These are phyloP conservation scores for Sorghum bicolor DNA, from an alignment of 176 grass and related monocot species.

Conservation along the genomic window Sorghum_bicolor_NCBIv3 NC_012872.2:1989501-1990000, in stretches of 20 bases:
- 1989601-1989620: conserved; percentile 20
- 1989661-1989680: background rate
- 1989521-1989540: conserved; percentile 49
- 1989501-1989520: conserved; percentile 7
- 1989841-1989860: conserved; percentile 51
- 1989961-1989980: conserved; percentile 33
- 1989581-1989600: conserved; percentile 39
- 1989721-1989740: background rate
- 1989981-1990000: conserved; percentile 65
- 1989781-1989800: background rate
- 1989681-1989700: background rate
- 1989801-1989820: background rate
- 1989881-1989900: conserved; percentile 64
- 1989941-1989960: conserved; percentile 79
- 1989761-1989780: conserved; percentile 26
- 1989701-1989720: conserved; percentile 22
- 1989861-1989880: conserved; percentile 38
- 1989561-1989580: background rate
- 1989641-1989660: background rate
- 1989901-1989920: conserved; percentile 87
- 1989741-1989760: background rate
- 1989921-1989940: conserved; percentile 83
- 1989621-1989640: conserved; percentile 5
- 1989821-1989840: conserved; percentile 53
- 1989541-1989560: conserved; percentile 31